phyloP scores from a whole-genome alignment of 805 yeast genomes.

The Metschnikowia kofuensis region DNA sequence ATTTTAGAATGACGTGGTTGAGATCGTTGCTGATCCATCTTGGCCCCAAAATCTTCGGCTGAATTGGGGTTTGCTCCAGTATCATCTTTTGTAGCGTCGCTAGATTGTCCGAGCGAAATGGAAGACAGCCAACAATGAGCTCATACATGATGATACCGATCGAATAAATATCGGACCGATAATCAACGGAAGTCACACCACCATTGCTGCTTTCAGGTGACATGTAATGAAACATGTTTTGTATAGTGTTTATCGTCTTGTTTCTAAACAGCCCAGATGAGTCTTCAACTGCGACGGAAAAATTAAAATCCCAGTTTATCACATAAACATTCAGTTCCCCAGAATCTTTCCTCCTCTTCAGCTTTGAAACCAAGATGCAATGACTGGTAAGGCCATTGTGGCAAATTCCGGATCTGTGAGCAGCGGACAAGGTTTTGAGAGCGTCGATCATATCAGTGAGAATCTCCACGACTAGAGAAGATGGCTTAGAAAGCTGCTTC shows the following conservation, averaged over 20 bases:
- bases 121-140: conserved; percentile 42
- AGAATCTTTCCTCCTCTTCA: not conserved
- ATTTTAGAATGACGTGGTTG: conserved; percentile 39
- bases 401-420: conserved; percentile 41
- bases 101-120: conserved; percentile 41
- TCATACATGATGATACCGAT: conserved; percentile 51
- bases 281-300: conserved; percentile 40
- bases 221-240: conserved; percentile 43
- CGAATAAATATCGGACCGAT: conserved; percentile 47
- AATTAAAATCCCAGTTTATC: conserved; percentile 49
- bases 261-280: conserved; percentile 41
- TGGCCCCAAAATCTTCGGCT: conserved; percentile 32
- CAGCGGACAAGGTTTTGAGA: conserved; percentile 19
- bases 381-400: conserved; percentile 46
- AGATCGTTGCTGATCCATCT: conserved; percentile 29
- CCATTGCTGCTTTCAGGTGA: conserved; percentile 51
- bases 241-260: conserved; percentile 35
- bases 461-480: conserved; percentile 19
- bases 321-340: conserved; percentile 27
- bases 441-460: conserved; percentile 24
- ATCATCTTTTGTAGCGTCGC: conserved; percentile 39
- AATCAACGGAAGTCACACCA: conserved; percentile 37
- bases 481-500: conserved; percentile 19
- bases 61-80: conserved; percentile 38
- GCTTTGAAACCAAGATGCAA: conserved; percentile 35